Evolutionary conservation across 2,329 filamentous ascomycete genomes (phyloP).

Genomic region (Dactylonectria estremocensis): DNA sequence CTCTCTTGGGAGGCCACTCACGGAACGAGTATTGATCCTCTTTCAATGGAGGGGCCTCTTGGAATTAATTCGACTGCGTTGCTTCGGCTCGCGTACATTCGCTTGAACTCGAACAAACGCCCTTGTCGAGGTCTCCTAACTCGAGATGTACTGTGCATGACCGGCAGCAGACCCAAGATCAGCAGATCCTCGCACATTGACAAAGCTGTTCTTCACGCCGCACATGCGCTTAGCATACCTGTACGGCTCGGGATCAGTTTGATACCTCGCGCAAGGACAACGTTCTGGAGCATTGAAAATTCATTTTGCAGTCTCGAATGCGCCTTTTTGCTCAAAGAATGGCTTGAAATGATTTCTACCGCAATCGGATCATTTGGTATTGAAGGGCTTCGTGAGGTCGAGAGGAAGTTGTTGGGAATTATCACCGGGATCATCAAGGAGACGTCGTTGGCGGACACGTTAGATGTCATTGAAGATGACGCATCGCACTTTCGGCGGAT

Average conservation of each 20-base stretch:
- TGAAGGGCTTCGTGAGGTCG: neutral
- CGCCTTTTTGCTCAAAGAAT: conserved; percentile 3
- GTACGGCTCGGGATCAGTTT: neutral
- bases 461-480: conserved; percentile 1
- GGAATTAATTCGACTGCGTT: neutral
- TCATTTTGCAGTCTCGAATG: conserved; percentile 13
- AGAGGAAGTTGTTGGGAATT: neutral
- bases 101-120: neutral
- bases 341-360: conserved; percentile 3
- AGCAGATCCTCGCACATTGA: neutral
- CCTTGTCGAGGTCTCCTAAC: neutral
- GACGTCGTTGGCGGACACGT: neutral
- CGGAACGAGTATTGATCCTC: neutral
- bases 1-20: neutral
- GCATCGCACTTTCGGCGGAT: neutral
- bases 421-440: conserved; percentile 9
- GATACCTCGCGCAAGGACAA: neutral
- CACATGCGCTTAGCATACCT: conserved; percentile 8
- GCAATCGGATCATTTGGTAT: neutral
- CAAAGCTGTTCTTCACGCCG: neutral
- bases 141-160: neutral
- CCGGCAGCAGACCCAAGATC: too few species aligned
- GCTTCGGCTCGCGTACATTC: conserved; percentile 3
- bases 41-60: neutral
- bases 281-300: conserved; percentile 10